Conservation (phyloP, 1,284 basidiomycete genomes). For the Phenoliferia sp. region DNA sequence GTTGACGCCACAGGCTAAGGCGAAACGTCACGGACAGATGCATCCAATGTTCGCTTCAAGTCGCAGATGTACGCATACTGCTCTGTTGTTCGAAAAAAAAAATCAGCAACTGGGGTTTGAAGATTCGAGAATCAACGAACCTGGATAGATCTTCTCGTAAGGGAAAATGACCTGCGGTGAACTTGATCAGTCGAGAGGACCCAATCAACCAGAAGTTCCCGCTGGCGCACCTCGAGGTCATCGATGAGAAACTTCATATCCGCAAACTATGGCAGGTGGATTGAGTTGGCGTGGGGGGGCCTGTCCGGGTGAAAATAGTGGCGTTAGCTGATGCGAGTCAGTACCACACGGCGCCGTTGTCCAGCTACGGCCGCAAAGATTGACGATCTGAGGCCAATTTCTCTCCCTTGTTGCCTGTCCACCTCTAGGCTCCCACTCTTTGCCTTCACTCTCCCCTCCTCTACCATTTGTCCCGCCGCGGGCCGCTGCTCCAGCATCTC, state of each 20-base stretch:
- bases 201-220: neutral
- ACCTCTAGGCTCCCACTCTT: too few species aligned
- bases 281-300: neutral
- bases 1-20: neutral
- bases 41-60: slow-evolving; percentile 92
- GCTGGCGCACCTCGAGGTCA: neutral
- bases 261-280: neutral
- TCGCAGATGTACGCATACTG: slow-evolving; percentile 99
- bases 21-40: slow-evolving; percentile 50
- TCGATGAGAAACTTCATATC: slow-evolving; percentile 1
- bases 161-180: slow-evolving; percentile 65
- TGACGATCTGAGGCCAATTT: too few species aligned
- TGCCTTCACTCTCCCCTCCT: too few species aligned
- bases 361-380: too few species aligned
- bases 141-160: slow-evolving; percentile 45
- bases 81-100: slow-evolving; percentile 50
- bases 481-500: too few species aligned
- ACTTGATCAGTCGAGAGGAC: neutral
- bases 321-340: neutral
- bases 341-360: neutral
- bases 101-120: neutral
- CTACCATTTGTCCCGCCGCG: too few species aligned
- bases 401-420: too few species aligned
- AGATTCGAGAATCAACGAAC: neutral
- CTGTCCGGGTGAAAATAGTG: neutral